Evolutionary conservation across 345 rosid species (phyloP), one percentile per base, ranked within the genome.

Genomic region (Bretschneidera sinensis): DNA sequence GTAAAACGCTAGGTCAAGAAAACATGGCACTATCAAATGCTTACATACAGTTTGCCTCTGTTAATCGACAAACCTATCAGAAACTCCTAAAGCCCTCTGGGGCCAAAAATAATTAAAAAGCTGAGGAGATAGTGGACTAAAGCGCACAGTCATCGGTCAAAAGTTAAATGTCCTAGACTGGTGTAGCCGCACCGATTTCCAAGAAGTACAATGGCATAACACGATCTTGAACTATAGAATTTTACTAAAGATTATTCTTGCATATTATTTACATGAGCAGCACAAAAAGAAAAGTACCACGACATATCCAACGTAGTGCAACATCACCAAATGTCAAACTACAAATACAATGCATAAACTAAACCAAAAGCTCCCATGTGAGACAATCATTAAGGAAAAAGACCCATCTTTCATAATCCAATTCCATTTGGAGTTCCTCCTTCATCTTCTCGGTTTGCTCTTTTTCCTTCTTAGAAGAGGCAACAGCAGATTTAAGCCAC

Each of bases 391-490:
- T 15, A 22, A 1, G 20, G 52, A 48, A 19, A 64, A 10, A 21
- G 24, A 54, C 59, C 22, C 25, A 94, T 97, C 87, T 87, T 77
- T 90, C 97, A 66, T 62, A 68, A 17, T 78, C 87, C 70, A 87
- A 54, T 74, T 84, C 85, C 34, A 66, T 52, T 76, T 66, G 81
- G 57, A 77, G 51, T 24, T 86, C 90, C 33, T 82, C 64, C 43
- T 77, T 68, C 78, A 82, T 80, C 61, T 82, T 68, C 64, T 83
- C 83, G 68, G 83, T 68, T 71, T 81, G 92, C 67, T 88, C 95
- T 63, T 86, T 75, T 43, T 94, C 96, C 83, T 90, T 88, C 61
- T 90, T 92, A 21, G 92, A 82, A 25, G 83, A 84, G 74, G 85
- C 58, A 63, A 71, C 57, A 39, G 92, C 84, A 31, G 90, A 80